These are phyloP conservation scores for Monosporozyma solicola DNA, from an alignment of 805 yeast genomes.

Conservation along the genomic window DNA sequence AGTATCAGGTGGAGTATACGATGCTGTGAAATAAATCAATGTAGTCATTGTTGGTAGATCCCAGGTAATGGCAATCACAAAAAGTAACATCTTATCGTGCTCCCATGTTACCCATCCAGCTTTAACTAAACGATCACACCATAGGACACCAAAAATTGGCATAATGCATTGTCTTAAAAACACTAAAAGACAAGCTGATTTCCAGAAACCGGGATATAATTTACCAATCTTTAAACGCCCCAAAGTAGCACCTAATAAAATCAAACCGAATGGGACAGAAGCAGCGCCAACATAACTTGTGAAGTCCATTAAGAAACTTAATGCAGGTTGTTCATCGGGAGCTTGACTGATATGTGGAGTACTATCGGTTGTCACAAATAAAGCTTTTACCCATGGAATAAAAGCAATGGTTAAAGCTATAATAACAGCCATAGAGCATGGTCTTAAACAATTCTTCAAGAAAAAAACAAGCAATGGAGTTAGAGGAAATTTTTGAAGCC, in stretches of 20 bases:
- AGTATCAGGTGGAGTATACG: slow-evolving; percentile 61
- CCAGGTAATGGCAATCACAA: slow-evolving; percentile 67
- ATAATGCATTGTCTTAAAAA: slow-evolving; percentile 53
- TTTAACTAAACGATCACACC: slow-evolving; percentile 51
- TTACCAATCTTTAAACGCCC: slow-evolving; percentile 58
- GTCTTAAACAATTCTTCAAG: slow-evolving; percentile 52
- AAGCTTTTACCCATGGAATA: slow-evolving; percentile 80
- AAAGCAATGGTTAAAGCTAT: slow-evolving; percentile 59
- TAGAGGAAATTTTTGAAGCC: slow-evolving; percentile 23
- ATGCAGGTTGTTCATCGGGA: slow-evolving; percentile 80
- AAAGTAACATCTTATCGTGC: slow-evolving; percentile 47
- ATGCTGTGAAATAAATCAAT: slow-evolving; percentile 78
- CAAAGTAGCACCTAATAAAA: slow-evolving; percentile 81
- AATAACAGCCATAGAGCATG: slow-evolving; percentile 64
- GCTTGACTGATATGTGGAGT: slow-evolving; percentile 51
- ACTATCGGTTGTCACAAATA: slow-evolving; percentile 46
- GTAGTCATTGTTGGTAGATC: slow-evolving; percentile 88
- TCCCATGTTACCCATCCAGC: slow-evolving; percentile 57
- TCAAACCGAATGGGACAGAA: slow-evolving; percentile 80
- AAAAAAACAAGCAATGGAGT: slow-evolving; percentile 27
- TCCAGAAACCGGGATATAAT: slow-evolving; percentile 59
- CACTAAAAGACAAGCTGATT: slow-evolving; percentile 53
- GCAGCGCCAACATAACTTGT: slow-evolving; percentile 76
- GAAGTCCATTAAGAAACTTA: slow-evolving; percentile 78
- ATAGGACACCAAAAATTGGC: slow-evolving; percentile 71